Conservation (phyloP, 345 rosid species). For the Eucalyptus rudis region DNA sequence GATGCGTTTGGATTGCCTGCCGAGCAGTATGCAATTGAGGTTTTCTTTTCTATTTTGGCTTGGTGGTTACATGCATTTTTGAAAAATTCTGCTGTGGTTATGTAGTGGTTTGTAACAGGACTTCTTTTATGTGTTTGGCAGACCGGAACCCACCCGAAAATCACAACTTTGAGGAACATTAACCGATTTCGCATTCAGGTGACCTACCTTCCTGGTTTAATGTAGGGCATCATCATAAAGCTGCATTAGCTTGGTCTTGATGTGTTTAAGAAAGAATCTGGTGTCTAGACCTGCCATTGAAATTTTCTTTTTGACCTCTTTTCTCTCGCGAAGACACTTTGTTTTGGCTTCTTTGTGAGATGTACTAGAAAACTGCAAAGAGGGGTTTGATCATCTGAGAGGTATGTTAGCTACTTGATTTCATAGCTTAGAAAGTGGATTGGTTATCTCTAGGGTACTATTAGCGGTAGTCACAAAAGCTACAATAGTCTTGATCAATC, state of each 20-base stretch:
- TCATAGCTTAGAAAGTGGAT: not conserved
- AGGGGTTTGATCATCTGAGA: not conserved
- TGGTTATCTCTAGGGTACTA: not conserved
- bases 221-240: not conserved
- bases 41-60: slow-evolving; percentile 1
- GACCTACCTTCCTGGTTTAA: not conserved
- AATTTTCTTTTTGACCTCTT: not conserved
- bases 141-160: slow-evolving; percentile 95
- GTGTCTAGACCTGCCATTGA: not conserved
- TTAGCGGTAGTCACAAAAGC: not conserved
- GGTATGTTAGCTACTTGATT: not conserved
- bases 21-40: slow-evolving; percentile 95
- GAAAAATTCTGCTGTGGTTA: not conserved
- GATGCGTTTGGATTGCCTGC: slow-evolving; percentile 99
- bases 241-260: not conserved
- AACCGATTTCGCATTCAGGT: slow-evolving; percentile 80
- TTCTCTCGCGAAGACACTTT: not conserved
- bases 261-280: not conserved
- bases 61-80: not conserved
- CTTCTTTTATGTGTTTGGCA: not conserved
- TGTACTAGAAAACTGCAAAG: not conserved
- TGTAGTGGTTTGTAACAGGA: not conserved
- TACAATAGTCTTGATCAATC: not conserved
- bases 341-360: not conserved
- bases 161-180: slow-evolving; percentile 82